These are phyloP conservation scores for Microstroma glucosiphilum DNA, from an alignment of 1,284 basidiomycete genomes.

Conservation along the genomic window DNA sequence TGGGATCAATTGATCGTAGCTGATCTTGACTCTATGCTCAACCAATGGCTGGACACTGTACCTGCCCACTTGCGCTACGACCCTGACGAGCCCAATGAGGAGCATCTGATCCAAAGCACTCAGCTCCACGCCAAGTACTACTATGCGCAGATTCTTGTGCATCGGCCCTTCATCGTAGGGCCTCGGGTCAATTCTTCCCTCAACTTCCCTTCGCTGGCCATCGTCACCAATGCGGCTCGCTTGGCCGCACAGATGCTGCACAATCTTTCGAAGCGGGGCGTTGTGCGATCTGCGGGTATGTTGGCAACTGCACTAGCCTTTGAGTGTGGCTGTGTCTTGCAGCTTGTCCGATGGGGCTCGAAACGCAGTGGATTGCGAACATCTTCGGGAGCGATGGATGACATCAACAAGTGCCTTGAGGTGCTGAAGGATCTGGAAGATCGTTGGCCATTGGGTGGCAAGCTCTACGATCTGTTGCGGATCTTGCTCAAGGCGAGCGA, in stretches of 20 bases:
- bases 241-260: conserved; percentile 32
- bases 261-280: conserved; percentile 23
- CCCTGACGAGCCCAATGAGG: conserved; percentile 29
- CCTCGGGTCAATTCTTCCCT: conserved; percentile 28
- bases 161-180: conserved; percentile 43
- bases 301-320: conserved; percentile 20
- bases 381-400: conserved; percentile 28
- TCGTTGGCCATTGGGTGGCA: conserved; percentile 31
- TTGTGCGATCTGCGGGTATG: conserved; percentile 19
- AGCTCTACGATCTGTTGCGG: conserved; percentile 25
- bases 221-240: conserved; percentile 41
- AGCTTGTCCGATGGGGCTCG: conserved; percentile 35
- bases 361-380: conserved; percentile 28
- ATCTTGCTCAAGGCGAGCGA: conserved; percentile 26
- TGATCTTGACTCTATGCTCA: conserved; percentile 42
- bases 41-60: conserved; percentile 39
- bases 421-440: conserved; percentile 27
- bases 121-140: conserved; percentile 36
- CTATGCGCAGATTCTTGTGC: conserved; percentile 36
- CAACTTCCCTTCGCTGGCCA: conserved; percentile 44
- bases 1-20: conserved; percentile 41
- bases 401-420: conserved; percentile 33
- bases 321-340: conserved; percentile 25
- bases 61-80: conserved; percentile 36
- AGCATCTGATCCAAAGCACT: conserved; percentile 32